Conservation (phyloP, 441 rosid genomes). For the Theobroma grandiflorum region DNA sequence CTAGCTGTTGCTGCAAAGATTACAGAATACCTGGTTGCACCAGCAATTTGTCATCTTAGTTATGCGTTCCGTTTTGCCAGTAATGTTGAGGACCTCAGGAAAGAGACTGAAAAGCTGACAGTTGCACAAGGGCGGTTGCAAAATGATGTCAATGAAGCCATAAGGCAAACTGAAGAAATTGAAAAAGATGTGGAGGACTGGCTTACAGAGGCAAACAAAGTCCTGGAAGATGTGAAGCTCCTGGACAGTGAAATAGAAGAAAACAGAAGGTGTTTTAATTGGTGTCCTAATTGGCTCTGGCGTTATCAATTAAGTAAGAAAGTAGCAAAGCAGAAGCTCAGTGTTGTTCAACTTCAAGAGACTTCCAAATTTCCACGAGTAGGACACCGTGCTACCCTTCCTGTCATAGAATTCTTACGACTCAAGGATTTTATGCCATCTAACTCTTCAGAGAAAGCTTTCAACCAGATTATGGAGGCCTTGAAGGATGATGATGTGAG, state of each 20-base stretch:
- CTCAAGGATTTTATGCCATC: constrained; percentile 9
- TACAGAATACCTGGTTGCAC: not conserved
- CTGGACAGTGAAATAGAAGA: not conserved
- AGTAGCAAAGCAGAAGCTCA: not conserved
- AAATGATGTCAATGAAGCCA: not conserved
- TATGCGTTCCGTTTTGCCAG: not conserved
- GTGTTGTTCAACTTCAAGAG: not conserved
- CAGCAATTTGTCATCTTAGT: not conserved
- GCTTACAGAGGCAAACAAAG: not conserved
- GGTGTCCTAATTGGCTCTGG: not conserved
- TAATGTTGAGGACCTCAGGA: not conserved
- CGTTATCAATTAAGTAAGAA: constrained; percentile 9
- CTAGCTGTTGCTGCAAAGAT: not conserved
- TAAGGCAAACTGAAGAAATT: not conserved
- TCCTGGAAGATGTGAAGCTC: not conserved
- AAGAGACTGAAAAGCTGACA: not conserved
- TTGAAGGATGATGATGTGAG: not conserved
- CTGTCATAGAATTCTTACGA: not conserved
- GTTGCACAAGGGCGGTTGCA: not conserved
- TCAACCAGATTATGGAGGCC: not conserved
- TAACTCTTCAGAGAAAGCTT: constrained; percentile 1
- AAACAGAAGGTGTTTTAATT: not conserved
- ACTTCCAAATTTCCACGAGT: not conserved
- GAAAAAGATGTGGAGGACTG: not conserved
- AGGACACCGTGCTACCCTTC: not conserved